These are phyloP conservation scores for Pistacia vera DNA, from an alignment of 345 rosid genomes.

Conservation along the genomic window DNA sequence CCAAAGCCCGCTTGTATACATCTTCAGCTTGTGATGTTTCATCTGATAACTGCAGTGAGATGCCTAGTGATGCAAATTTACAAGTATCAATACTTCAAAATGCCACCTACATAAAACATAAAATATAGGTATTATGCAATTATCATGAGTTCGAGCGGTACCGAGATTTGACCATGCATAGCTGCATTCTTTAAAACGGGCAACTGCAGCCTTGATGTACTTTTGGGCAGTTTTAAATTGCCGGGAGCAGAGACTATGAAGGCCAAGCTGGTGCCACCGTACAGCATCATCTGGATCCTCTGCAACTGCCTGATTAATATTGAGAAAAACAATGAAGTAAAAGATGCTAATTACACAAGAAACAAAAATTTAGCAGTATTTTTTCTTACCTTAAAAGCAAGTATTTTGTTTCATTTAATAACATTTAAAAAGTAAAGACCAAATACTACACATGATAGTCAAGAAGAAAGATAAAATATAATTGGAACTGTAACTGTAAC, in stretches of 20 bases:
- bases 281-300: slow-evolving; percentile 93
- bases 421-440: neutral
- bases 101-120: neutral
- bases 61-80: slow-evolving; percentile 40
- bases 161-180: slow-evolving; percentile 95
- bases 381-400: neutral
- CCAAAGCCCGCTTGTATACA: slow-evolving; percentile 68
- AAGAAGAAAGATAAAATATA: neutral
- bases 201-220: slow-evolving; percentile 82
- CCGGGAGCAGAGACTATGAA: slow-evolving; percentile 75
- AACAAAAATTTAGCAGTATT: neutral
- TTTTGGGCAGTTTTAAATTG: slow-evolving; percentile 80
- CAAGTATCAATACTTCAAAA: neutral
- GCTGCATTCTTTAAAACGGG: slow-evolving; percentile 63
- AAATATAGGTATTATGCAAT: neutral
- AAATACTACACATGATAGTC: neutral
- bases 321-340: slow-evolving; percentile 13
- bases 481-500: neutral
- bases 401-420: neutral
- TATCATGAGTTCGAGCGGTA: slow-evolving; percentile 12
- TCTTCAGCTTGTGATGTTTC: slow-evolving; percentile 65
- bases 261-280: slow-evolving; percentile 96
- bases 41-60: slow-evolving; percentile 79
- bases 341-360: slow-evolving; percentile 1
- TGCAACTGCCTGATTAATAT: slow-evolving; percentile 54